Evolutionary conservation across 2,329 filamentous ascomycete genomes (phyloP).

Genomic region (Xylariaceae sp.): DNA sequence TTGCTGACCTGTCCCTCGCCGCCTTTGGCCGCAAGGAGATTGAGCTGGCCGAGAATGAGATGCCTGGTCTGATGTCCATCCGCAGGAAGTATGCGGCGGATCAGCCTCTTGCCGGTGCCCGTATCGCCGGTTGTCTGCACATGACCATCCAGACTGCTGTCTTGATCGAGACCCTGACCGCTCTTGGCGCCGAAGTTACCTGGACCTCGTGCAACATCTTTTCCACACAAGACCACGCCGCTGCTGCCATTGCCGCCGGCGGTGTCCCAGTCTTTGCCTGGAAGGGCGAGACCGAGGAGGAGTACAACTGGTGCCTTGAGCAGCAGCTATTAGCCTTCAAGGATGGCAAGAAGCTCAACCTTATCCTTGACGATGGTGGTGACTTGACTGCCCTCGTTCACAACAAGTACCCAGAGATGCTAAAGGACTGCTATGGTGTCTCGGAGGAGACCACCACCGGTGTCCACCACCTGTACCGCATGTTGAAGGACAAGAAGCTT

Average conservation of each 20-base stretch:
- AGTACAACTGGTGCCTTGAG: constrained; percentile 99
- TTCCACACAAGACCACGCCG: constrained; percentile 97
- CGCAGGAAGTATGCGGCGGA: constrained; percentile 85
- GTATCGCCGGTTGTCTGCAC: constrained; percentile 97
- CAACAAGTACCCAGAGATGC: constrained; percentile 97
- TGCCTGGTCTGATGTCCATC: constrained; percentile 97
- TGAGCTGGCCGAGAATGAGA: constrained; percentile 92
- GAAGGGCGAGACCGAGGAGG: constrained; percentile 95
- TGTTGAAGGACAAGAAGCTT: constrained; percentile 87
- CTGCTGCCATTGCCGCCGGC: constrained; percentile 89
- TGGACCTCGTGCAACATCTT: constrained; percentile 99
- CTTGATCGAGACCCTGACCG: constrained; percentile 93
- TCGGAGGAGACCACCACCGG: constrained; percentile 99
- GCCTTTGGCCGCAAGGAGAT: constrained; percentile 99
- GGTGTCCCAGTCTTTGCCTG: constrained; percentile 81
- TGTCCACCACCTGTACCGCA: constrained; percentile 98
- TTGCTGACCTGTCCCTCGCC: constrained; percentile 94
- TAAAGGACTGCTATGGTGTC: constrained; percentile 96
- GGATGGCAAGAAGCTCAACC: constrained; percentile 92
- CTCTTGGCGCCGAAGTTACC: constrained; percentile 95
- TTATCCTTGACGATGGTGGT: constrained; percentile 98
- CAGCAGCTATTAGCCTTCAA: constrained; percentile 98
- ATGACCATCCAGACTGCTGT: constrained; percentile 99
- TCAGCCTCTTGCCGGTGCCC: constrained; percentile 90
- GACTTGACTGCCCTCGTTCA: constrained; percentile 95